Evolutionary conservation across 2,329 filamentous ascomycete species (phyloP).

Genomic region (Leptoxyphium fumago): DNA sequence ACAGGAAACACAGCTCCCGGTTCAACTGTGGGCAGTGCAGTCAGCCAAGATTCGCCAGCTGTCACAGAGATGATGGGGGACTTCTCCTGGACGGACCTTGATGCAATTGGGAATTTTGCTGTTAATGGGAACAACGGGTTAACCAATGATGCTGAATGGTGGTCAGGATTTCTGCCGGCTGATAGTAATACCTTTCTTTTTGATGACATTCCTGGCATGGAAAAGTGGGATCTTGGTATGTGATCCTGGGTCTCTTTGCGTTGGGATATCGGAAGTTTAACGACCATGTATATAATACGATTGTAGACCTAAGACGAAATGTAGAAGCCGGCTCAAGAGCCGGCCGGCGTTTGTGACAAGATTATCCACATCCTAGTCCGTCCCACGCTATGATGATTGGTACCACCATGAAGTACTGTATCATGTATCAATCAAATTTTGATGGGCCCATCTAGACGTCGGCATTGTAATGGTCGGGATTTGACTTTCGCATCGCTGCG

Average conservation of each 20-base stretch:
- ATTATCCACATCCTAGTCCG: no score
- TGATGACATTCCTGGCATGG: constrained; percentile 17
- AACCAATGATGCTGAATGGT: constrained; percentile 19
- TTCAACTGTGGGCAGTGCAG: constrained; percentile 10
- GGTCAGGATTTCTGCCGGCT: constrained; percentile 22
- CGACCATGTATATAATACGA: no score
- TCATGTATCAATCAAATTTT: not conserved
- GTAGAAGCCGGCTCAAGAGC: no score
- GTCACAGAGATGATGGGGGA: constrained; percentile 33
- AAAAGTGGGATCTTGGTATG: constrained; percentile 19
- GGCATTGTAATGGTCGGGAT: no score
- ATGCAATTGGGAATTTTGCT: constrained; percentile 33
- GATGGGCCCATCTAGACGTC: not conserved
- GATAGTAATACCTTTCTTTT: constrained; percentile 21
- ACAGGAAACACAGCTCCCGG: constrained; percentile 20
- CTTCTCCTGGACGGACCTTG: constrained; percentile 34
- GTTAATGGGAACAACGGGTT: constrained; percentile 25
- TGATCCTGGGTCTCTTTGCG: constrained; percentile 3
- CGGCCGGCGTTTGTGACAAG: no score
- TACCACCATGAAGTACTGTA: no score
- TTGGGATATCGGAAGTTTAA: no score
- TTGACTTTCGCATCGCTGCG: no score
- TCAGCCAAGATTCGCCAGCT: constrained; percentile 22
- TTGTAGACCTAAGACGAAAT: no score
- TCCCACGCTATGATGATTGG: no score